These are phyloP conservation scores for Hsuehochloa calcarea DNA, from an alignment of 176 grass and related monocot genomes.

Conservation along the genomic window DNA sequence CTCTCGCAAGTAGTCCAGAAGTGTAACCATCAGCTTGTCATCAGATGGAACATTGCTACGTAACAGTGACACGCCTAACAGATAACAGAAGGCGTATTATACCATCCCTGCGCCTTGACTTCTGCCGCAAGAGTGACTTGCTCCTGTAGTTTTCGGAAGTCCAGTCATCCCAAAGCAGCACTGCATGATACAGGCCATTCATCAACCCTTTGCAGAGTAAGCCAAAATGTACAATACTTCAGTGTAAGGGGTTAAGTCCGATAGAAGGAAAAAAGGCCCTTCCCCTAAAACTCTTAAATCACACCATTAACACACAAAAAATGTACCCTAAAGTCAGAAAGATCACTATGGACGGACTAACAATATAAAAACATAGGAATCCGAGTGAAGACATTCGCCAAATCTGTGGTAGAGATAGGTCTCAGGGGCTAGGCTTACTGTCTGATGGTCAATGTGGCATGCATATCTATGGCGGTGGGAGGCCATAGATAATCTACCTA, in stretches of 20 bases:
- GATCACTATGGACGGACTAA: not conserved
- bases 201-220: not conserved
- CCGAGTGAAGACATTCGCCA: not conserved
- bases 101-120: not conserved
- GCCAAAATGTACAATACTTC: not conserved
- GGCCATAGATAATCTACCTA: not conserved
- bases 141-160: not conserved
- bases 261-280: not conserved
- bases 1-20: not conserved
- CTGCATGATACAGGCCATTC: not conserved
- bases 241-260: not conserved
- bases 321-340: not conserved
- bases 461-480: not conserved
- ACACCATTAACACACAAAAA: not conserved
- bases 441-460: not conserved
- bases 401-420: not conserved
- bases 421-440: not conserved
- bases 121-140: not conserved
- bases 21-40: not conserved
- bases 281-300: not conserved
- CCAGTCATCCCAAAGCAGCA: slow-evolving; percentile 13
- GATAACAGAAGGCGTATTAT: not conserved
- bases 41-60: slow-evolving; percentile 2
- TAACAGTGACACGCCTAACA: not conserved
- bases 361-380: not conserved